Evolutionary conservation across 2,329 filamentous ascomycete species (phyloP), one percentile per base, ranked within the genome.

Genomic region (Aspergillus texensis): DNA sequence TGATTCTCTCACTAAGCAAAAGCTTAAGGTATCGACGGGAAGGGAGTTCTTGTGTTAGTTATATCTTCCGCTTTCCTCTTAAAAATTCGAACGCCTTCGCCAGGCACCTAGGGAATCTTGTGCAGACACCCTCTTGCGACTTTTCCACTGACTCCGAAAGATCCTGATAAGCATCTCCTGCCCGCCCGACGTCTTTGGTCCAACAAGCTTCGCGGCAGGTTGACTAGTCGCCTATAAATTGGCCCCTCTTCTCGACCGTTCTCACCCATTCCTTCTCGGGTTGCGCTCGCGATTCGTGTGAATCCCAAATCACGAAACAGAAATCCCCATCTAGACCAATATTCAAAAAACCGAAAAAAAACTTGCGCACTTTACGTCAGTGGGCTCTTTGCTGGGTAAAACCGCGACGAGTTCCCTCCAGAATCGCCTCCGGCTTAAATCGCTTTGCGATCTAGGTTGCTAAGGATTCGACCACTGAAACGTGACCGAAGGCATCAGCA

Each of bases 341-440:
- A 32, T 52, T 52, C 9, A 32, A 14, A 14, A n/a, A 14, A n/a
- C 6, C 48, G 19, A 52, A 24, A 32, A 24, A 32, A 32, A 55
- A 28, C 34, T 28, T 39, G 32, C 52, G 32, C 52, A 26, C 14
- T 16, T n/a, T 28, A 32, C 21, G 16, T 39, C 45, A 19, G 52
- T 56, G 43, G 43, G 60, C 54, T 59, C 43, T 19, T 41, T 60
- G 60, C 61, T 62, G 57, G 48, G 60, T 56, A 55, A 56, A 61
- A 67, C 62, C 53, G 46, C 65, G 45, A 60, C 60, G 57, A 57
- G 48, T 39, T 55, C 56, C 53, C 53, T 45, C 58, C 41, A 45
- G 32, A 39, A 60, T 58, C 54, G 57, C 62, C 34, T n/a, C 52
- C 52, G 21, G 34, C n/a, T 60, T 36, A 21, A 61, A 45, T 58